Evolutionary conservation across 148 eudicot species (phyloP).

Genomic region (Gaultheria prostrata): DNA sequence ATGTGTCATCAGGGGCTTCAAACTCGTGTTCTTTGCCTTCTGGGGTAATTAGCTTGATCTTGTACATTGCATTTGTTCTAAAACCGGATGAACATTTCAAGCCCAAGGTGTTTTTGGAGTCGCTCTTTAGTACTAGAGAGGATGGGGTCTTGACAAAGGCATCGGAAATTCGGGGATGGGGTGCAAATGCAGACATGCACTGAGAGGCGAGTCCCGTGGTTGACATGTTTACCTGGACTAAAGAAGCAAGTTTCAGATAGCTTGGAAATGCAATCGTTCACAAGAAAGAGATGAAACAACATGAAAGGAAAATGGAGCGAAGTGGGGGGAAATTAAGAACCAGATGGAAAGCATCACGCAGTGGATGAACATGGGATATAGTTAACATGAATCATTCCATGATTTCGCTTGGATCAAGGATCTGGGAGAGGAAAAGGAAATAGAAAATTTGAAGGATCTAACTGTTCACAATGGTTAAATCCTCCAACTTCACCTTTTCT

Average conservation of each 20-base stretch:
- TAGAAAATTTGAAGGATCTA: not conserved
- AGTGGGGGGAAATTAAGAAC: not conserved
- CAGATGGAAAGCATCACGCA: not conserved
- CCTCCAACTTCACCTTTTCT: not conserved
- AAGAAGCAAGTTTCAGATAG: constrained; percentile 14
- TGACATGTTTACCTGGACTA: constrained; percentile 47
- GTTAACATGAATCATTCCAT: not conserved
- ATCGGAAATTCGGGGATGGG: constrained; percentile 17
- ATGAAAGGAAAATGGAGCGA: not conserved
- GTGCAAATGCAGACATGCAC: constrained; percentile 25
- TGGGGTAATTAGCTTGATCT: constrained; percentile 60
- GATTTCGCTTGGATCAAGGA: not conserved
- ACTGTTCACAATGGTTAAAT: not conserved
- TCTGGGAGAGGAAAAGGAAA: not conserved
- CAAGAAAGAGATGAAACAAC: not conserved
- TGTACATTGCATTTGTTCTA: constrained; percentile 48
- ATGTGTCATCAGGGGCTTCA: constrained; percentile 69
- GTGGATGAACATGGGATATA: not conserved
- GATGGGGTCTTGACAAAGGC: constrained; percentile 34
- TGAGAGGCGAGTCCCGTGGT: constrained; percentile 43
- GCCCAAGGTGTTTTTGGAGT: constrained; percentile 41
- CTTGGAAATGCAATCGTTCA: not conserved
- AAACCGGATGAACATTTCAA: constrained; percentile 33
- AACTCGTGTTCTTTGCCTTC: constrained; percentile 62
- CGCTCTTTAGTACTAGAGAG: constrained; percentile 33